phyloP scores from a whole-genome alignment of 331 rosid species.

The Arachis monticola region DNA sequence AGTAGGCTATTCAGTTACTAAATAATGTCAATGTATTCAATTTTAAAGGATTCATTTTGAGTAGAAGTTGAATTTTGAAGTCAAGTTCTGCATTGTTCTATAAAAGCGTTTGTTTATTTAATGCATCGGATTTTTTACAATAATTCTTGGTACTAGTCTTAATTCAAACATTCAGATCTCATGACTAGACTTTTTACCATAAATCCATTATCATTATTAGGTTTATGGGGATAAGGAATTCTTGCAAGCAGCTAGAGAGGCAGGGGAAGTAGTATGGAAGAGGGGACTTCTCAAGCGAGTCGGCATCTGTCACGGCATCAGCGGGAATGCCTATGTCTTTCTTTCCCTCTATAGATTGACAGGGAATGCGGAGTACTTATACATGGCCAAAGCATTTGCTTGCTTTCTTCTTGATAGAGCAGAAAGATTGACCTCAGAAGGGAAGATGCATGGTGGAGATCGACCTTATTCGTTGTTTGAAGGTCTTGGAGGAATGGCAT shows the following conservation, averaged over 20 bases:
- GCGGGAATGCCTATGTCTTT: slow-evolving; percentile 83
- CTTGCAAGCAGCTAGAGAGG: slow-evolving; percentile 72
- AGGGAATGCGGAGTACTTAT: slow-evolving; percentile 54
- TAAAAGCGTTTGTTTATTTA: background rate
- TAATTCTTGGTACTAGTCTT: background rate
- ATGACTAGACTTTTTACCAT: background rate
- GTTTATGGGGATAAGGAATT: slow-evolving; percentile 72
- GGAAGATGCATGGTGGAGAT: slow-evolving; percentile 86
- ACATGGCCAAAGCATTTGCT: slow-evolving; percentile 82
- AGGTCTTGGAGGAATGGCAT: slow-evolving; percentile 86
- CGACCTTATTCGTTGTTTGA: slow-evolving; percentile 73
- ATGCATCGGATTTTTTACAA: background rate
- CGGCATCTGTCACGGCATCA: slow-evolving; percentile 83
- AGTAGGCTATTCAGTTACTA: slow-evolving; percentile 14
- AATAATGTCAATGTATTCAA: slow-evolving; percentile 1
- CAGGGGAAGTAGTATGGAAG: slow-evolving; percentile 81
- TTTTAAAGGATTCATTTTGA: background rate
- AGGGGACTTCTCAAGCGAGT: slow-evolving; percentile 82
- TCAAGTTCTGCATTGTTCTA: background rate
- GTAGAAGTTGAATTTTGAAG: slow-evolving; percentile 19
- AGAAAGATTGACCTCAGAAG: slow-evolving; percentile 55
- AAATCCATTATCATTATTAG: slow-evolving; percentile 36
- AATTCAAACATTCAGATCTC: slow-evolving; percentile 4
- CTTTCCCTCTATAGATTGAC: slow-evolving; percentile 79
- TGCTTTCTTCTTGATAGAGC: slow-evolving; percentile 76